phyloP scores from a whole-genome alignment of 208 protist genomes.

The Herpetomonas muscarum region DNA sequence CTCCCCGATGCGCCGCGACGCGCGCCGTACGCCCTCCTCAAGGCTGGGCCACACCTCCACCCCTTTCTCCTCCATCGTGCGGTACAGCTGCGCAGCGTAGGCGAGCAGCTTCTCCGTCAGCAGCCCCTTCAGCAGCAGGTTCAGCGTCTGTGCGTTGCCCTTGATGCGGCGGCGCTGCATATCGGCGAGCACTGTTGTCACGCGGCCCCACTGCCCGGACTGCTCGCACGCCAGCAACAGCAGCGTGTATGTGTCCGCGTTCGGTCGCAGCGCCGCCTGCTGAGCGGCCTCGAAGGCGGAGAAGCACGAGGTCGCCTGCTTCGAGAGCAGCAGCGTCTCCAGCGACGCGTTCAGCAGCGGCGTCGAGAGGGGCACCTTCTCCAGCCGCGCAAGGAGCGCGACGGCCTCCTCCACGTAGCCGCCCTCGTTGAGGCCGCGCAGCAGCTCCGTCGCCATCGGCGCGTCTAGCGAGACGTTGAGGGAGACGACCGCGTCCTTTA shows the following conservation, averaged over 20 bases:
- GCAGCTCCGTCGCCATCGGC: constrained; percentile 64
- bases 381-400: constrained; percentile 48
- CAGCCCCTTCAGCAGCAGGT: constrained; percentile 81
- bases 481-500: constrained; percentile 53
- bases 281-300: constrained; percentile 51
- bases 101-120: constrained; percentile 54
- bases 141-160: constrained; percentile 69
- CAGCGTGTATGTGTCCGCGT: constrained; percentile 76
- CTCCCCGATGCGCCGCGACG: background rate
- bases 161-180: constrained; percentile 75
- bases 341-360: constrained; percentile 76
- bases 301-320: constrained; percentile 68
- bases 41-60: constrained; percentile 80
- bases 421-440: constrained; percentile 71
- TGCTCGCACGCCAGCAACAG: constrained; percentile 78
- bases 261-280: constrained; percentile 22
- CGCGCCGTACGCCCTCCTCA: constrained; percentile 30
- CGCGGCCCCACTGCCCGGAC: constrained; percentile 56
- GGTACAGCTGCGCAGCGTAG: constrained; percentile 69
- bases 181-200: constrained; percentile 58
- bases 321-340: constrained; percentile 72
- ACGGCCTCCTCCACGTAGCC: constrained; percentile 82
- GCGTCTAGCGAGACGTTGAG: constrained; percentile 70
- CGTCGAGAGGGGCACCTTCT: constrained; percentile 66
- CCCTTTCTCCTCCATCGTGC: constrained; percentile 62